Evolutionary conservation across 116 monocot species (phyloP), one percentile per base, ranked within the genome.

Genomic region (Zostera marina): DNA sequence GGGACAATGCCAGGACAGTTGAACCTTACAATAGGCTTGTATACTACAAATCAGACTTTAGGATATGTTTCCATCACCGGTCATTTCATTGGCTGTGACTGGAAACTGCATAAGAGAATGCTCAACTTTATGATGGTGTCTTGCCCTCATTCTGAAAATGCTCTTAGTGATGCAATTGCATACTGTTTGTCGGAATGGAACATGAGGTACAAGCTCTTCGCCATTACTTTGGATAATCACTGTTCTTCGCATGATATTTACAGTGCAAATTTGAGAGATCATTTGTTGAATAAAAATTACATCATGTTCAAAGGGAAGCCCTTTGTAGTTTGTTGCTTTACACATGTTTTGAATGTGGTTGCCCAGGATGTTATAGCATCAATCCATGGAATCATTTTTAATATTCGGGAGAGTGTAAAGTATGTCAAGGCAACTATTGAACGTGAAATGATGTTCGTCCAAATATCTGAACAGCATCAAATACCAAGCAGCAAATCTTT

Each of bases 1-100:
- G 62, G 67, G 20, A 59, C 57, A 59, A 61, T 94, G 52, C 80
- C 85, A 38, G 94, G 94, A 42, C 56, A 55, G 19, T 53, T 75
- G 15, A 54, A 59, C 54, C 63, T 75, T 11, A 75, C 70, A 9
- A 63, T 69, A n/a, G 65, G 60, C 8, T 59, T 75, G 42, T 75
- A 65, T 65, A 70, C 59, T 11, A 64, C 75, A 0, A 57, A 51
- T 25, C 69, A 75, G 32, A 75, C 69, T 51, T 26, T 75, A 1
- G 69, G 69, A 7, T 75, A 75, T 61, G 64, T 70, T 20, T 58
- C 57, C 38, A 14, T 70, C 15, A 75, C 64, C 16, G 69, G 61
- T 7, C 75, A 75, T 56, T 75, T 75, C 40, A 70, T 75, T 61
- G 75, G 70, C n/a, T 54, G 20, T 52, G 60, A 69, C 4, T 75